These are phyloP conservation scores for Penicillium sp. DNA, from an alignment of 2,329 filamentous ascomycete genomes.

Conservation along the genomic window DNA sequence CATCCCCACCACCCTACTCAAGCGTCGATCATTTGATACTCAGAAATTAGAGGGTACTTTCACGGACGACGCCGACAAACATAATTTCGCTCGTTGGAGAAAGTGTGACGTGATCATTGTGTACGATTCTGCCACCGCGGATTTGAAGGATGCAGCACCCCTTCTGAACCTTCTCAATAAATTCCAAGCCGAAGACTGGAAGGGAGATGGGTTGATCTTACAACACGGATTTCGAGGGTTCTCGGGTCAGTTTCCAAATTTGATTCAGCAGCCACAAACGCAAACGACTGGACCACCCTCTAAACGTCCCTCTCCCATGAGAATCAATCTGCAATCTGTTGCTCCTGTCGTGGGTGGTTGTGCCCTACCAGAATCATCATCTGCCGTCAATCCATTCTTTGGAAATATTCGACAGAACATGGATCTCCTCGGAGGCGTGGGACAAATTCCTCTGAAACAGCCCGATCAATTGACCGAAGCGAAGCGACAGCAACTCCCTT, in stretches of 20 bases:
- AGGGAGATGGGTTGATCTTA: conserved; percentile 71
- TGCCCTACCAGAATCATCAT: conserved; percentile 66
- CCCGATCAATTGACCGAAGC: conserved; percentile 54
- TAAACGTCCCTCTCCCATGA: conserved; percentile 54
- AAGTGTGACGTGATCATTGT: conserved; percentile 75
- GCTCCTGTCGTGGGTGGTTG: conserved; percentile 88
- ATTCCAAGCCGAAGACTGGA: conserved; percentile 80
- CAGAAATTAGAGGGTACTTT: conserved; percentile 87
- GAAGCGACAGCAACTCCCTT: conserved; percentile 60
- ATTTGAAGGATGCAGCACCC: conserved; percentile 75
- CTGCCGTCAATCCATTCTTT: conserved; percentile 84
- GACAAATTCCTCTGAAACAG: conserved; percentile 67
- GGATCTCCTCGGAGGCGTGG: conserved; percentile 89
- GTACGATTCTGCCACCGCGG: conserved; percentile 76
- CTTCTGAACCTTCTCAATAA: conserved; percentile 91
- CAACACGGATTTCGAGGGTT: conserved; percentile 80
- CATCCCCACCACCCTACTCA: conserved; percentile 90
- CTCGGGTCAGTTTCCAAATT: conserved; percentile 62
- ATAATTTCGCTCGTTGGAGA: conserved; percentile 74
- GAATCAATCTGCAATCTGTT: conserved; percentile 54
- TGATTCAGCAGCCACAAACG: conserved; percentile 27
- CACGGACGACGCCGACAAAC: conserved; percentile 66
- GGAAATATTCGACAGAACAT: conserved; percentile 95
- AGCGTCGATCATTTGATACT: conserved; percentile 85
- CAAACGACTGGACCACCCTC: conserved; percentile 35